These are phyloP conservation scores for Penicillium robsamsonii DNA, from an alignment of 495 filamentous ascomycete genomes.

Conservation along the genomic window DNA sequence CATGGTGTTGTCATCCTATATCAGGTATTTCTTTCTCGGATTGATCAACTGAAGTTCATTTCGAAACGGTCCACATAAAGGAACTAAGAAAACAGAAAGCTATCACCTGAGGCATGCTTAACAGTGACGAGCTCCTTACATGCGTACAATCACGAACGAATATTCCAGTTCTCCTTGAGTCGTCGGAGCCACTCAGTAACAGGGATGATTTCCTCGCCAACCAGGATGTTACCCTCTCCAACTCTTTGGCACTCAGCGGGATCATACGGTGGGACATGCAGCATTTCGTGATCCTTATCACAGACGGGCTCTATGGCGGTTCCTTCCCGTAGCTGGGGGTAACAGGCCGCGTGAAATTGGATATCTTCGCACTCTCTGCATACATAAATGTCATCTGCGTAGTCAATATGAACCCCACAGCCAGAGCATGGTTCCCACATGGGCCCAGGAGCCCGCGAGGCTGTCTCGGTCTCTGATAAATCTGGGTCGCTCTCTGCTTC, in stretches of 20 bases:
- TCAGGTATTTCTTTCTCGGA: background rate
- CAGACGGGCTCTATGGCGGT: slow-evolving; percentile 31
- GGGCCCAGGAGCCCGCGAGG: slow-evolving; percentile 1
- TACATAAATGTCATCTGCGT: slow-evolving; percentile 29
- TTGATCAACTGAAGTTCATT: background rate
- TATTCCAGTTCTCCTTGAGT: slow-evolving; percentile 11
- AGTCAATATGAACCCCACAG: slow-evolving; percentile 24
- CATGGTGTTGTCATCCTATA: background rate
- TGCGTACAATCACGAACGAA: background rate
- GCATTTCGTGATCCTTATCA: slow-evolving; percentile 35
- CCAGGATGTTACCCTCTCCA: slow-evolving; percentile 29
- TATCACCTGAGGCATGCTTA: background rate
- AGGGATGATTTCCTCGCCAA: slow-evolving; percentile 31
- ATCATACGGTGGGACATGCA: slow-evolving; percentile 38
- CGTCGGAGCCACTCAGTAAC: slow-evolving; percentile 35
- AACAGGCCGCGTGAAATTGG: slow-evolving; percentile 30
- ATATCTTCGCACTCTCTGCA: slow-evolving; percentile 40
- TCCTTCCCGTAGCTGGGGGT: slow-evolving; percentile 25
- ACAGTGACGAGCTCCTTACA: too few species aligned
- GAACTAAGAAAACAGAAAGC: background rate
- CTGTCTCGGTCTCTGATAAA: background rate
- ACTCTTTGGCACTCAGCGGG: slow-evolving; percentile 10
- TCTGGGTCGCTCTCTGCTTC: background rate
- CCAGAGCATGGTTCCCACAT: slow-evolving; percentile 24
- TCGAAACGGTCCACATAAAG: background rate